phyloP scores from a whole-genome alignment of 1,284 basidiomycete species.

The Sanghuangporus baumii region DNA sequence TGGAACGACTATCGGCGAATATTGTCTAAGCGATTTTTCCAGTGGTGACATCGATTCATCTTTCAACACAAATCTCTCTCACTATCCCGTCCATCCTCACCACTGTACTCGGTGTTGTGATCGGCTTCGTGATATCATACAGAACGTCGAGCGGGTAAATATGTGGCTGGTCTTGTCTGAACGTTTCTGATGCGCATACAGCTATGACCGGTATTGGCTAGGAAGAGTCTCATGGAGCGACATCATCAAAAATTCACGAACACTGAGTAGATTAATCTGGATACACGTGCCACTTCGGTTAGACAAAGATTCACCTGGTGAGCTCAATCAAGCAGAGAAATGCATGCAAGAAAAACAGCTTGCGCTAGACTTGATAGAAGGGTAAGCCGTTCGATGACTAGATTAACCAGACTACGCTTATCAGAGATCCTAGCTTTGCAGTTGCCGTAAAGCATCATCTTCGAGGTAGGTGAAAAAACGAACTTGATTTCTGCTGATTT shows the following conservation, averaged over 20 bases:
- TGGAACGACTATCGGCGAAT: not conserved
- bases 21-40: not conserved
- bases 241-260: conserved; percentile 44
- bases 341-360: conserved; percentile 57
- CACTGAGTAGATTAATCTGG: conserved; percentile 52
- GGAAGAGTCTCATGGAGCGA: conserved; percentile 58
- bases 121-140: conserved; percentile 68
- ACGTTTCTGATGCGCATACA: conserved; percentile 19
- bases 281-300: conserved; percentile 50
- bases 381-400: conserved; percentile 30
- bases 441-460: conserved; percentile 63
- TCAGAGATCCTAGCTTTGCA: conserved; percentile 35
- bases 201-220: conserved; percentile 61
- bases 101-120: conserved; percentile 62
- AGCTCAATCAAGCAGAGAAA: conserved; percentile 32
- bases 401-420: no score
- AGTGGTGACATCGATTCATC: conserved; percentile 43
- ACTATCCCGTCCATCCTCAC: conserved; percentile 53
- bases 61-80: conserved; percentile 36
- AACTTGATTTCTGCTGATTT: not conserved
- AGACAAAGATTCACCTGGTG: conserved; percentile 4
- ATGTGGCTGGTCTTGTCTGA: not conserved
- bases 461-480: conserved; percentile 33
- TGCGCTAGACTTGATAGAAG: conserved; percentile 54
- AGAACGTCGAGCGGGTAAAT: conserved; percentile 52